phyloP scores from a whole-genome alignment of 192 early-diverging fungal genomes.

The Backusella psychrophila region DNA sequence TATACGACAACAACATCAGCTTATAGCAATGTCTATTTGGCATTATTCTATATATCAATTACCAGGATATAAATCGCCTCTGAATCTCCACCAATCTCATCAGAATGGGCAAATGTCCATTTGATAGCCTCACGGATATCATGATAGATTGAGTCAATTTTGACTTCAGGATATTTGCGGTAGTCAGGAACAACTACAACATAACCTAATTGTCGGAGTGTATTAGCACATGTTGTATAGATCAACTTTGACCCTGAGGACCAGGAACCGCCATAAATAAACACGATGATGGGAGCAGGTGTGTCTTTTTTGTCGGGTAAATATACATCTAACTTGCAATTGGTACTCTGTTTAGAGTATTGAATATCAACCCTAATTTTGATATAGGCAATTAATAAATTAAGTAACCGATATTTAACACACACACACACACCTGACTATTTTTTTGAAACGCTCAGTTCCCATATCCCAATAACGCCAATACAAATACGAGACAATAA shows the following conservation, averaged over 20 bases:
- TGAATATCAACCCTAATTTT: slow-evolving; percentile 27
- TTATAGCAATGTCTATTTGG: not conserved
- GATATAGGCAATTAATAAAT: not conserved
- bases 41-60: not conserved
- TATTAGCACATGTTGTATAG: slow-evolving; percentile 49
- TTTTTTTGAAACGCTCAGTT: slow-evolving; percentile 19
- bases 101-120: slow-evolving; percentile 42
- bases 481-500: slow-evolving; percentile 31
- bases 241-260: slow-evolving; percentile 43
- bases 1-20: slow-evolving; percentile 7
- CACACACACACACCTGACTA: slow-evolving; percentile 25
- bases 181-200: slow-evolving; percentile 54
- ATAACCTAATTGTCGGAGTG: slow-evolving; percentile 51
- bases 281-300: slow-evolving; percentile 45
- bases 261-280: slow-evolving; percentile 58
- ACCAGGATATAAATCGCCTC: slow-evolving; percentile 43
- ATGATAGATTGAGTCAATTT: slow-evolving; percentile 34
- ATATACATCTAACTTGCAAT: slow-evolving; percentile 29
- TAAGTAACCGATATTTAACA: not conserved
- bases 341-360: slow-evolving; percentile 13
- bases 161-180: slow-evolving; percentile 51
- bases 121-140: slow-evolving; percentile 48
- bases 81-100: slow-evolving; percentile 28
- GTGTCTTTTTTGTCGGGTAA: slow-evolving; percentile 12
- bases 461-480: slow-evolving; percentile 35